Base-by-base conservation (phyloP, 257 asterid genomes). In the Solanum virginianum region DNA sequence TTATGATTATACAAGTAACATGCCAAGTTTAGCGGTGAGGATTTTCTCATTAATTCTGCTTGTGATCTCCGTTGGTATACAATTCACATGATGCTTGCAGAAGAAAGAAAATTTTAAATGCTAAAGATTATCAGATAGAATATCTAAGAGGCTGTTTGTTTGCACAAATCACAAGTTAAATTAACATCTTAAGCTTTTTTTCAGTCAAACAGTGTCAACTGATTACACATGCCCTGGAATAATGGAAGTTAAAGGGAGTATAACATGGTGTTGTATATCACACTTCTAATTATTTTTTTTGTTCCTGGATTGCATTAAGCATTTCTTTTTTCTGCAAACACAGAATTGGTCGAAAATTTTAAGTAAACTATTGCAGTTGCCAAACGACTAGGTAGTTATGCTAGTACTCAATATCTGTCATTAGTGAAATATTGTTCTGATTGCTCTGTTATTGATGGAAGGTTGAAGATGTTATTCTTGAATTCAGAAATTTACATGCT, bases 1-100 rank as follows among this genome's bases (percentile, higher is more conserved):
- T 87, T 91, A 53, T 20, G 85, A 88, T 86, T 95, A 91, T 85
- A 89, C 92, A 63, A 86, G 85, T 86, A 88, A 90, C 94, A 88
- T 90, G 80, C 94, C 97, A 65, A 89, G 91, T 87, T 88, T 89
- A 86, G 88, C 88, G 94, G 98, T 95, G 91, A 94, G 97, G 90
- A 92, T 90, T 90, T 91, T 92, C 89, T 91, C 89, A 87, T 90
- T 90, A 90, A 77, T 91, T 86, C 86, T 86, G 71, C 87, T 86
- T 88, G 88, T 89, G 83, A 89, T 86, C 74, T 89, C 87, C 71
- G 83, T 85, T 57, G 88, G 91, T 87, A 88, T 86, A 81, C 36
- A 65, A 65, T 71, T 84, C 80, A 80, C 60, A 51, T 45, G 85
- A 62, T 17, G 8, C 79, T 16, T 63, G 79, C 59, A 20, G 70